These are phyloP conservation scores for Aspergillus awamori DNA, from an alignment of 2,329 filamentous ascomycete genomes.

Conservation along the genomic window DNA sequence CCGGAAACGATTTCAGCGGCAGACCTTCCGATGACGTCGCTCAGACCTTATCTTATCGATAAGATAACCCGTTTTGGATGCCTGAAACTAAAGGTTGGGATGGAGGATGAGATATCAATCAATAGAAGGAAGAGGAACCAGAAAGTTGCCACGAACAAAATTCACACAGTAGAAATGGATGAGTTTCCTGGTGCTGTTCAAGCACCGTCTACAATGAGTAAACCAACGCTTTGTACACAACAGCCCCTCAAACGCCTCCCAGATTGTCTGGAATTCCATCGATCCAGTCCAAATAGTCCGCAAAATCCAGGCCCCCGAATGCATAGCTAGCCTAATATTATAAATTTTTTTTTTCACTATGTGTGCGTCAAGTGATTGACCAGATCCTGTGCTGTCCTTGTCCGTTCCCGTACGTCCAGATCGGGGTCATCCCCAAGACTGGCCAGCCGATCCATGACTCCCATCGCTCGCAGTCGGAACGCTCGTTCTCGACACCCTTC, in stretches of 20 bases:
- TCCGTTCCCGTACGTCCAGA: slow-evolving; percentile 79
- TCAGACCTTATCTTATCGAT: background rate
- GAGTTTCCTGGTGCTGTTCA: background rate
- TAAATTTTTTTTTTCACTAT: slow-evolving; percentile 16
- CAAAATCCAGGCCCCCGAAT: slow-evolving; percentile 3
- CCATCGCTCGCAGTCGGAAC: slow-evolving; percentile 68
- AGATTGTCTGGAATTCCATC: background rate
- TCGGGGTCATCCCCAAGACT: slow-evolving; percentile 69
- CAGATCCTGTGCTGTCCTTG: slow-evolving; percentile 76
- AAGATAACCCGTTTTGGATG: background rate
- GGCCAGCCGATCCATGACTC: slow-evolving; percentile 69
- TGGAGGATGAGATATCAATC: too few species aligned
- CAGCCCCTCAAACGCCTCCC: background rate
- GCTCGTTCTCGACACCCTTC: slow-evolving; percentile 68
- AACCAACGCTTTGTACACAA: slow-evolving; percentile 1
- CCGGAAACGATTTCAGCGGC: background rate
- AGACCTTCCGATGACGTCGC: slow-evolving; percentile 12
- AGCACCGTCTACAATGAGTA: background rate
- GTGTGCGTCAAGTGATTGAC: slow-evolving; percentile 50
- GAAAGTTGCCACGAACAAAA: too few species aligned
- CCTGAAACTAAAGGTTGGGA: background rate
- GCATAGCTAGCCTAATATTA: slow-evolving; percentile 2
- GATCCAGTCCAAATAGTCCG: slow-evolving; percentile 4
- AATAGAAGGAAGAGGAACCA: too few species aligned
- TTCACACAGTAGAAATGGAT: too few species aligned